These are phyloP conservation scores for Amphicarpaea edgeworthii DNA, from an alignment of 306 rosid genomes.

Conservation along the genomic window DNA sequence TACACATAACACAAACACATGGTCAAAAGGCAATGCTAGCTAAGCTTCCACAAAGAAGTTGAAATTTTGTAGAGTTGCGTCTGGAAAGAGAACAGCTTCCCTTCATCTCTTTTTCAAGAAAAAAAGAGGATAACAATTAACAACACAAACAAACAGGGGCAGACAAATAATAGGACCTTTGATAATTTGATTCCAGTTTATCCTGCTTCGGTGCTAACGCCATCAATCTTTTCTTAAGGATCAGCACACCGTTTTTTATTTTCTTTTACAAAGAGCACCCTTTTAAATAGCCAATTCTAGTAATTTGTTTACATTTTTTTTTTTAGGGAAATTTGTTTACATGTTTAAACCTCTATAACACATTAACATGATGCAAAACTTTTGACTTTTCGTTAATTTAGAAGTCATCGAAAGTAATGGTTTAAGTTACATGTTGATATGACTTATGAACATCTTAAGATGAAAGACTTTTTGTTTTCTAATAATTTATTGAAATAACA, in stretches of 20 bases:
- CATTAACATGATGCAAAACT: neutral
- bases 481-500: neutral
- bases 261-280: neutral
- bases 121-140: neutral
- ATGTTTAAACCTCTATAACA: neutral
- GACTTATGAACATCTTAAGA: neutral
- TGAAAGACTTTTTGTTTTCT: neutral
- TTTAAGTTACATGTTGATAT: too few relatives aligned
- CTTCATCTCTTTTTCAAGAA: neutral
- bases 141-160: neutral
- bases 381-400: neutral
- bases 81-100: neutral
- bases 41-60: neutral
- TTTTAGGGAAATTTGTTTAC: neutral
- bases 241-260: neutral
- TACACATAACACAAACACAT: too few relatives aligned
- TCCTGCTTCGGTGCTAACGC: neutral
- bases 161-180: neutral
- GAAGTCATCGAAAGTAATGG: neutral
- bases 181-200: neutral
- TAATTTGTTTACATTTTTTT: neutral
- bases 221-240: neutral
- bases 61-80: neutral
- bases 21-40: neutral
- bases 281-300: neutral